Percentiles rank a stretch among this genome's conserved stretches.
These are phyloP conservation scores for Nitzschia palea DNA, from an alignment of 108 stramenopile genomes.

Conservation along the genomic window DNA sequence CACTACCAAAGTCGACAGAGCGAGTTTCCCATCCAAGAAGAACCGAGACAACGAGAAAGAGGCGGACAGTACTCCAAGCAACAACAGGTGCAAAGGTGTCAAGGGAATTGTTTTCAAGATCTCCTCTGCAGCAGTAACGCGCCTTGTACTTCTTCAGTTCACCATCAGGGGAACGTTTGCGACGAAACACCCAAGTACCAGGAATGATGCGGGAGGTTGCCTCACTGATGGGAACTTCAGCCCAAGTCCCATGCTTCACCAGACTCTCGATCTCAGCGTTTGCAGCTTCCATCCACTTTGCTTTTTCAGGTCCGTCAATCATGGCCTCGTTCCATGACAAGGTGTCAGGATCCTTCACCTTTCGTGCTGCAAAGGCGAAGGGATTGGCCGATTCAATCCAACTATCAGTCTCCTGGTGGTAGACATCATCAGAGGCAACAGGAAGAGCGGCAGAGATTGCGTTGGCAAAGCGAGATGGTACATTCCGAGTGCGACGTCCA, in stretches of 20 bases:
- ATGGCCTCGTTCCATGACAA: conserved; percentile 30
- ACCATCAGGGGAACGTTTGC: conserved; percentile 49
- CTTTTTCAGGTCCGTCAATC: background rate
- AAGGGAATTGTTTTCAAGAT: too few species aligned
- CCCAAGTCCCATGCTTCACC: conserved; percentile 15
- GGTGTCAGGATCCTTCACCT: conserved; percentile 26
- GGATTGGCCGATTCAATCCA: background rate
- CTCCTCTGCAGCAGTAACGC: conserved; percentile 36
- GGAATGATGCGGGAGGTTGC: conserved; percentile 28
- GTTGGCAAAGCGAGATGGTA: too few species aligned
- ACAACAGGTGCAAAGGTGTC: too few species aligned
- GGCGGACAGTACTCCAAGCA: conserved; percentile 4
- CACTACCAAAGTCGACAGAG: conserved; percentile 42
- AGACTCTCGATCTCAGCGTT: background rate
- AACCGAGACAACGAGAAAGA: conserved; percentile 5
- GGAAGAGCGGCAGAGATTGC: too few species aligned
- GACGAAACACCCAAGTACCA: conserved; percentile 43
- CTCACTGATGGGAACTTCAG: conserved; percentile 9
- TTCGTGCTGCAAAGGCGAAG: conserved; percentile 1
- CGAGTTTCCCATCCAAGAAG: conserved; percentile 29
- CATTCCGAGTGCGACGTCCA: too few species aligned
- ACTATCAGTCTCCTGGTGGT: background rate
- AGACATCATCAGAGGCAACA: background rate
- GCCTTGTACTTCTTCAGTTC: conserved; percentile 49
- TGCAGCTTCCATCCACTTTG: conserved; percentile 2